These are phyloP conservation scores for Fraxinus xanthoxyloides DNA, from an alignment of 305 asterid species.

Conservation along the genomic window DNA sequence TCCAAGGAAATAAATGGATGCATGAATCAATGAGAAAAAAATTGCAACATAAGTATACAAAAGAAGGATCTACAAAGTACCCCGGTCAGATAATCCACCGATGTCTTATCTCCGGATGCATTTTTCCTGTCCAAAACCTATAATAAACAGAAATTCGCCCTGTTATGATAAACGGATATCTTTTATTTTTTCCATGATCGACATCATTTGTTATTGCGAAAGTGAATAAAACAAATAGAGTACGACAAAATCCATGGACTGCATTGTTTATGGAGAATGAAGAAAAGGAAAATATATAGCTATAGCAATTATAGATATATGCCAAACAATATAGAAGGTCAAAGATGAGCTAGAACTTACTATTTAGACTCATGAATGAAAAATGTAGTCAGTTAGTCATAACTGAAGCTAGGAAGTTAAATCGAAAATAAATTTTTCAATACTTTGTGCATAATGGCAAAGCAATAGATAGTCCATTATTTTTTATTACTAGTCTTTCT, in stretches of 20 bases:
- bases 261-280: neutral
- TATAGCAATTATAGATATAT: neutral
- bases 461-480: neutral
- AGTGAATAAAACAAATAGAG: neutral
- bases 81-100: conserved; percentile 58
- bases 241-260: neutral
- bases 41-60: neutral
- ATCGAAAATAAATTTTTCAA: neutral
- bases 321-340: neutral
- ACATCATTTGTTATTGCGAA: neutral
- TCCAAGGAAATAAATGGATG: neutral
- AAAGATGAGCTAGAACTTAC: neutral
- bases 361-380: neutral
- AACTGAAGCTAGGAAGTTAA: neutral
- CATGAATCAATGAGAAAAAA: conserved; percentile 16
- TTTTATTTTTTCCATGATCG: neutral
- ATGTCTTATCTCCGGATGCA: conserved; percentile 42
- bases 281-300: neutral
- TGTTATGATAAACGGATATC: neutral
- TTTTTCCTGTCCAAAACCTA: conserved; percentile 69
- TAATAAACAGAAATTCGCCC: conserved; percentile 15
- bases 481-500: neutral
- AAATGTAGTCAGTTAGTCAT: neutral
- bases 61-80: conserved; percentile 38
- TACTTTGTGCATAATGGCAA: neutral